These are phyloP conservation scores for Lachnellula occidentalis DNA, from an alignment of 2,329 filamentous ascomycete species.

Conservation along the genomic window DNA sequence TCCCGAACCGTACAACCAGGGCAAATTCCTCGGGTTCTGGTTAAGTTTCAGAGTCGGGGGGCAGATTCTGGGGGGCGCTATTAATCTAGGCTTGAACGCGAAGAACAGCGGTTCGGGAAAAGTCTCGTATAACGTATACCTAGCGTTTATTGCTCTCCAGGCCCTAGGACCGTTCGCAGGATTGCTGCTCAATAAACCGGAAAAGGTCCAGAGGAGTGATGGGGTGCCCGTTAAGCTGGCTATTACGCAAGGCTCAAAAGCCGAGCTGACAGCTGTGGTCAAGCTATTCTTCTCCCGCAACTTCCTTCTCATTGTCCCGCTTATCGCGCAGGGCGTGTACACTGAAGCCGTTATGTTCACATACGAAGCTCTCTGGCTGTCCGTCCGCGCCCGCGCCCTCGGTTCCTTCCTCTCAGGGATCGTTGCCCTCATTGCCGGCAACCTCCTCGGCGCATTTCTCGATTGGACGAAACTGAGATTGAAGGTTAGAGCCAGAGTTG, in stretches of 20 bases:
- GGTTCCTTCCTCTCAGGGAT: conserved; percentile 67
- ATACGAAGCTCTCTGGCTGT: conserved; percentile 63
- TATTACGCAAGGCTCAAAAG: conserved; percentile 50
- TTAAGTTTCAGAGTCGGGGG: conserved; percentile 53
- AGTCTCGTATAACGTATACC: conserved; percentile 63
- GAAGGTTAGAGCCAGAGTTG: conserved; percentile 24
- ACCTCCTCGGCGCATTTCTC: conserved; percentile 48
- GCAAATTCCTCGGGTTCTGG: conserved; percentile 64
- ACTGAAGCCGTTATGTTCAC: conserved; percentile 69
- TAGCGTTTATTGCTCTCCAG: conserved; percentile 67
- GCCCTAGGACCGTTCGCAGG: conserved; percentile 59
- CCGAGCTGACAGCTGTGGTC: conserved; percentile 54
- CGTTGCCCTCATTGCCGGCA: conserved; percentile 59
- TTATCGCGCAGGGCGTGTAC: conserved; percentile 68
- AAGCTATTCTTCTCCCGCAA: conserved; percentile 54
- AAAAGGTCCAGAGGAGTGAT: conserved; percentile 59
- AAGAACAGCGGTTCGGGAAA: conserved; percentile 52
- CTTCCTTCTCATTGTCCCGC: conserved; percentile 59
- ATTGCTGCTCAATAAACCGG: conserved; percentile 55
- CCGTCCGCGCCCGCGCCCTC: conserved; percentile 61
- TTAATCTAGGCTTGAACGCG: conserved; percentile 63
- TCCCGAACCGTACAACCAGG: conserved; percentile 63
- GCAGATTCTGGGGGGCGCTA: conserved; percentile 65
- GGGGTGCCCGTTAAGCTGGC: conserved; percentile 55
- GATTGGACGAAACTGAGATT: conserved; percentile 19